These are phyloP conservation scores for Ogataea philodendri DNA, from an alignment of 805 yeast species.

Conservation along the genomic window DNA sequence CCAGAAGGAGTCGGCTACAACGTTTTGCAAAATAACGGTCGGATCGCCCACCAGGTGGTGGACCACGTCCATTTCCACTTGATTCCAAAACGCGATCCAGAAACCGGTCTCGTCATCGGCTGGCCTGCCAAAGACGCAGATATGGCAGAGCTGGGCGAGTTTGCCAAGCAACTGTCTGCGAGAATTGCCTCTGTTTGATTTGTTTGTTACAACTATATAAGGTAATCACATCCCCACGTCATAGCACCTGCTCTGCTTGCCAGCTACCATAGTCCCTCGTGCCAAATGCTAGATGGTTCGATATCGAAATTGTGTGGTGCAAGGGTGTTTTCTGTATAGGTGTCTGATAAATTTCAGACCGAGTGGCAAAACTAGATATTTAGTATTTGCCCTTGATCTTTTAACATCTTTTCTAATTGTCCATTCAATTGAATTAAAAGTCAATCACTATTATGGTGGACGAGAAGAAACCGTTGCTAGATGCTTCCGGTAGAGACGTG, in stretches of 20 bases:
- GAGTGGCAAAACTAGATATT: slow-evolving; percentile 12
- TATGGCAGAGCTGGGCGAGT: slow-evolving; percentile 64
- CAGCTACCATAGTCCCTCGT: too few relatives aligned
- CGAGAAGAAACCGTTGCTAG: slow-evolving; percentile 37
- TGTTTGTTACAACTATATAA: too few relatives aligned
- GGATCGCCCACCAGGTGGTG: slow-evolving; percentile 93
- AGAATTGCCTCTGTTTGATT: slow-evolving; percentile 37
- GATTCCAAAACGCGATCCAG: slow-evolving; percentile 78
- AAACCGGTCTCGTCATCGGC: slow-evolving; percentile 79
- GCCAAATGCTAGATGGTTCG: too few relatives aligned
- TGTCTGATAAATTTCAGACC: background rate
- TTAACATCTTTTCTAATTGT: slow-evolving; percentile 8
- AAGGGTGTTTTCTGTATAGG: slow-evolving; percentile 7
- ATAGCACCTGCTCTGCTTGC: too few relatives aligned
- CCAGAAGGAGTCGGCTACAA: slow-evolving; percentile 78
- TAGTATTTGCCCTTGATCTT: slow-evolving; percentile 14
- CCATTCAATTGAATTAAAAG: slow-evolving; percentile 7
- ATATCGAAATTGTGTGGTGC: slow-evolving; percentile 7
- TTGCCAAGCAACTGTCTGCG: slow-evolving; percentile 58
- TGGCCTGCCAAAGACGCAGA: slow-evolving; percentile 92
- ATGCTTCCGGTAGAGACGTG: slow-evolving; percentile 37
- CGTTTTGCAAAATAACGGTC: slow-evolving; percentile 87
- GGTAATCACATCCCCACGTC: too few relatives aligned
- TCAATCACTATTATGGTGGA: slow-evolving; percentile 26
- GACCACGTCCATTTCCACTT: slow-evolving; percentile 97